Conservation (phyloP, 2,329 filamentous ascomycete species). For the Cladosporium phlei region DNA sequence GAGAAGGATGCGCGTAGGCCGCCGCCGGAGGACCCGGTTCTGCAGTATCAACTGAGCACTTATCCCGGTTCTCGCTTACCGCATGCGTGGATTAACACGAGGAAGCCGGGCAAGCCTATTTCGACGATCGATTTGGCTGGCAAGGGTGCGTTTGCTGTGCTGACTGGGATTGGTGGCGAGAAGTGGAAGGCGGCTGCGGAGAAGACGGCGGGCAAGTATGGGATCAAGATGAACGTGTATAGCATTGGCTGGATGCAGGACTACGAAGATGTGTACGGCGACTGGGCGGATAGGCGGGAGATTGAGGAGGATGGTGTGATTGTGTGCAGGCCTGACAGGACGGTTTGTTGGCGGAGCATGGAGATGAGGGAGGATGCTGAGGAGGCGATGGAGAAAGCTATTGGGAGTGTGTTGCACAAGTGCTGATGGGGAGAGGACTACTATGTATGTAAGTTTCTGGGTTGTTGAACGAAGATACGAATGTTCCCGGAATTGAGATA, state of each 20-base stretch:
- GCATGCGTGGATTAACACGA: conserved; percentile 57
- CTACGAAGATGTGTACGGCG: conserved; percentile 58
- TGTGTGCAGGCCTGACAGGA: conserved; percentile 55
- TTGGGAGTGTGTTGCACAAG: conserved; percentile 25
- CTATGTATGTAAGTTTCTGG: too few relatives aligned
- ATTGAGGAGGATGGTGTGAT: conserved; percentile 56
- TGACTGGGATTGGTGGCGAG: conserved; percentile 51
- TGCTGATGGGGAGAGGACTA: conserved; percentile 1
- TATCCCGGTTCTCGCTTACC: conserved; percentile 58
- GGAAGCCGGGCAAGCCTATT: conserved; percentile 39
- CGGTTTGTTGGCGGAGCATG: conserved; percentile 51
- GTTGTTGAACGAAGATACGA: too few relatives aligned
- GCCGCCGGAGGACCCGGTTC: conserved; percentile 36
- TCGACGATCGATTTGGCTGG: conserved; percentile 60
- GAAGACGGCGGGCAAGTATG: conserved; percentile 36
- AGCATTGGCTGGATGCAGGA: conserved; percentile 56
- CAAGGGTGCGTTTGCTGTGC: conserved; percentile 44
- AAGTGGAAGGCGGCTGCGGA: conserved; percentile 50
- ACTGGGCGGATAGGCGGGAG: conserved; percentile 52
- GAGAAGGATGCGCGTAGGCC: conserved; percentile 23
- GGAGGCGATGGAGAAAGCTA: conserved; percentile 23
- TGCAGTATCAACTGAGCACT: conserved; percentile 39
- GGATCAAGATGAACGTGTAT: conserved; percentile 46
- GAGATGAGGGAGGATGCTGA: conserved; percentile 18
- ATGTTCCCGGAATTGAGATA: too few relatives aligned